Evolutionary conservation across 352 stramenopile genomes (phyloP), one percentile per base, ranked within the genome.

Genomic region (Pythium diclinum): DNA sequence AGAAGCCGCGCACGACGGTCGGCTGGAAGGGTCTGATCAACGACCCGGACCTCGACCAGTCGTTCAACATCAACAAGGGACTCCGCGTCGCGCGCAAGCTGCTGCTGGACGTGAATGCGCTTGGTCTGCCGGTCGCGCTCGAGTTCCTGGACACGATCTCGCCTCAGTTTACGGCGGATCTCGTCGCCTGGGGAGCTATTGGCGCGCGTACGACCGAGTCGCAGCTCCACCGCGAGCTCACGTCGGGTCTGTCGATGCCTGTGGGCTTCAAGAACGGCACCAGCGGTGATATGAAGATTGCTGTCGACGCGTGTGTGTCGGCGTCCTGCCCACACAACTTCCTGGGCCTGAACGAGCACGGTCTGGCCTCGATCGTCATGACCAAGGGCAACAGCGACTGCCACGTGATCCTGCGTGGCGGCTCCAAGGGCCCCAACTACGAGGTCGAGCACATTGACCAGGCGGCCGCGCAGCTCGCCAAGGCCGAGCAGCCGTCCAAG

Each of bases 31-130:
- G 85, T 7, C 70, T 94, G 36, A 94, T 94, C 66, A 94, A 94
- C 67, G 85, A 94, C 71, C 85, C 85, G 36, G 84, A 94, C 54
- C 76, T 94, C 9, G 65, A 91, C 67, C 81, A 88, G 57, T 89
- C 81, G 16, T 95, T 90, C 68, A 91, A 93, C 55, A 95, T 95
- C 67, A 95, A 95, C 75, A 94, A 95, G 73, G 87, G 87, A 47
- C 83, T 95, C 53, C 80, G 85, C 58, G 75, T 93, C 30, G 85
- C 85, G 21, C 83, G 87, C 60, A 90, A 95, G 76, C 72, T 95
- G 46, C 65, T 95, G 55, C 77, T 93, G 42, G 85, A 94, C 56
- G 76, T 95, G 3, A 95, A 95, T 63, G 55, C 87, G 6, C 65
- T 94, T 34, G 87, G 87, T 7, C 75, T 95, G 0, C 85, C 85